A percentile compares a stretch with the other conserved stretches of the same genome.
These are phyloP conservation scores for Podaxis pistillaris DNA, from an alignment of 768 basidiomycete species.

Conservation along the genomic window DNA sequence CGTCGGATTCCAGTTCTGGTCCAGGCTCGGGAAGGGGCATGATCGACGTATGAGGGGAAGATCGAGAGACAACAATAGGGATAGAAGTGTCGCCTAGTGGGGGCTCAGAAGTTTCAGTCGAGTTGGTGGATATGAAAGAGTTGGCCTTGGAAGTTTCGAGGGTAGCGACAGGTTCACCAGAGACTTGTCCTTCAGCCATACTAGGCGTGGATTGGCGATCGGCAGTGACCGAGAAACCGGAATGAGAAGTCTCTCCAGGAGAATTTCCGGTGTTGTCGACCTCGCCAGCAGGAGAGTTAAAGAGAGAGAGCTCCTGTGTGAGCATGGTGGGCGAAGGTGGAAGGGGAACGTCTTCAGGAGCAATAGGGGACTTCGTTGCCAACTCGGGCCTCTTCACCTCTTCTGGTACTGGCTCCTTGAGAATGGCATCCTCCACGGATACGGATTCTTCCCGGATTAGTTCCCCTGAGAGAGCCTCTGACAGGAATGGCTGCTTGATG, in stretches of 20 bases:
- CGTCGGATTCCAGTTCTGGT: slow-evolving; percentile 1
- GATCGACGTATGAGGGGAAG: slow-evolving; percentile 15
- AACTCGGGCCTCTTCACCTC: not conserved
- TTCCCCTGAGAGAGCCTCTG: not conserved
- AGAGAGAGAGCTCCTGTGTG: not conserved
- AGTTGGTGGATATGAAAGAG: slow-evolving; percentile 24
- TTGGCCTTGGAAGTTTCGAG: not conserved
- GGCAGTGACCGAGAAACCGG: not conserved
- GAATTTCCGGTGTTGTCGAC: not conserved
- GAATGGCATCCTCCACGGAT: not conserved
- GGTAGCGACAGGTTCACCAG: not conserved
- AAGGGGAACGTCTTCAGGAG: slow-evolving; percentile 7
- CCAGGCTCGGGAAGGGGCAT: slow-evolving; percentile 15
- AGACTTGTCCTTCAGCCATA: not conserved
- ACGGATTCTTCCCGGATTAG: not conserved
- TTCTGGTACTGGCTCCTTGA: not conserved
- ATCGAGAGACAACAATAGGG: slow-evolving; percentile 21
- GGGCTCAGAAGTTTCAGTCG: slow-evolving; percentile 22
- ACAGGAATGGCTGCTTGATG: too few species aligned
- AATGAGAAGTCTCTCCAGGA: not conserved
- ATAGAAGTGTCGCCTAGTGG: slow-evolving; percentile 25
- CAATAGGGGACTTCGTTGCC: not conserved
- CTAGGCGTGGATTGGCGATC: not conserved
- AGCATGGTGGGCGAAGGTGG: not conserved
- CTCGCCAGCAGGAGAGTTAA: not conserved